Conservation (phyloP, 2,329 filamentous ascomycete genomes). For the Geosmithia morbida region DNA sequence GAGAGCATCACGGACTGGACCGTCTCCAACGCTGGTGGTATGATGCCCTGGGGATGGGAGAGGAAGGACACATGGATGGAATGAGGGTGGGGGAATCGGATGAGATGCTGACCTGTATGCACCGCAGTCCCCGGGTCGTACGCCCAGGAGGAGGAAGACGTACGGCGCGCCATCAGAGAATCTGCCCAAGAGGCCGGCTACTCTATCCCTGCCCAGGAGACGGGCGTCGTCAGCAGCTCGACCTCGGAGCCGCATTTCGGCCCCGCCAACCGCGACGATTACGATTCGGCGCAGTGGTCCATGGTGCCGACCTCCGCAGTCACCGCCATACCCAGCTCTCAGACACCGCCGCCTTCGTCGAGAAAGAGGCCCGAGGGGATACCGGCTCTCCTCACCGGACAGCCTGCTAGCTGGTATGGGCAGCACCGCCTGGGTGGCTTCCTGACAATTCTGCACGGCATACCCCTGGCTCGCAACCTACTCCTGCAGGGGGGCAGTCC, state of each 20-base stretch:
- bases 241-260: conserved; percentile 37
- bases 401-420: conserved; percentile 11
- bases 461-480: conserved; percentile 41
- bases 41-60: not conserved
- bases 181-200: conserved; percentile 39
- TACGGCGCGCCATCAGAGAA: conserved; percentile 39
- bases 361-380: conserved; percentile 24
- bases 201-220: conserved; percentile 28
- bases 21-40: conserved; percentile 15
- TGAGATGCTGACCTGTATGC: not conserved
- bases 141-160: conserved; percentile 33
- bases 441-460: conserved; percentile 44
- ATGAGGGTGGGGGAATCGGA: too few relatives aligned
- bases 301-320: conserved; percentile 29
- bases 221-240: conserved; percentile 23
- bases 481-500: conserved; percentile 23
- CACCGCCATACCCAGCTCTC: not conserved
- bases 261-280: conserved; percentile 40
- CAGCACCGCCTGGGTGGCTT: conserved; percentile 35
- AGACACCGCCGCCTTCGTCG: conserved; percentile 16
- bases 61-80: not conserved
- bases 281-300: conserved; percentile 42
- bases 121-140: conserved; percentile 20
- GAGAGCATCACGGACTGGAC: conserved; percentile 35
- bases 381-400: conserved; percentile 37